Conservation (phyloP, 208 protist genomes). For the Acanthamoeba sp. region DNA sequence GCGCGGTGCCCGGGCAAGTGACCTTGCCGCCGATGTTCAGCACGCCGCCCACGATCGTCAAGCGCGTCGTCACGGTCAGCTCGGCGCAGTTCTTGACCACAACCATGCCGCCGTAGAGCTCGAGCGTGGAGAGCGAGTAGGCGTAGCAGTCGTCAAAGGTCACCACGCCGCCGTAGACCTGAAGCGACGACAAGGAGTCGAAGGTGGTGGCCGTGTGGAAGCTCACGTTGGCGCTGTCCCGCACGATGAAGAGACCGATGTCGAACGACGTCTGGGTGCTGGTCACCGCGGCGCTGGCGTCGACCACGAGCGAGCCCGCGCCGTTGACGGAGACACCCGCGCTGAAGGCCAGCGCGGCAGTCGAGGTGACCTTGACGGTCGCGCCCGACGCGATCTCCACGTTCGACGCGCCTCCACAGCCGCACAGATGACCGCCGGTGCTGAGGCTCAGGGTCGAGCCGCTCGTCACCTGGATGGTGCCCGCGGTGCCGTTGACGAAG, state of each 20-base stretch:
- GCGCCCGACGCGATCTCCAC: neutral
- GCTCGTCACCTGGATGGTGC: neutral
- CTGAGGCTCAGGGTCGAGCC: neutral
- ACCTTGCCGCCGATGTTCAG: neutral
- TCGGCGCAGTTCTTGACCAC: conserved; percentile 23
- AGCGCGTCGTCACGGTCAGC: neutral
- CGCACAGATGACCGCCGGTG: conserved; percentile 7
- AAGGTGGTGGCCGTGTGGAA: conserved; percentile 16
- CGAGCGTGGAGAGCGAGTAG: conserved; percentile 5
- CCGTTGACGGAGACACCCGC: neutral
- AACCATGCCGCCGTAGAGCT: neutral
- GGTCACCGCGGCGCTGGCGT: neutral
- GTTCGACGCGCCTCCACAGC: neutral
- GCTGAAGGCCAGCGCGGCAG: neutral
- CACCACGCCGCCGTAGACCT: conserved; percentile 30
- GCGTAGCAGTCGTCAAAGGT: conserved; percentile 43
- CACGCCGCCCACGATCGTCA: conserved; percentile 35
- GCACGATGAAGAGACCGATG: neutral
- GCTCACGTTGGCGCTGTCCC: conserved; percentile 7
- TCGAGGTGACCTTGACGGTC: neutral
- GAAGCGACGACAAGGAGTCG: neutral
- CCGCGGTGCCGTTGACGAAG: neutral
- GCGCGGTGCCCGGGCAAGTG: neutral
- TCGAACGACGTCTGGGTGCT: neutral
- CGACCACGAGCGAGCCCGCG: neutral